These are phyloP conservation scores for Candida nemodendra DNA, from an alignment of 805 yeast genomes.

Conservation along the genomic window DNA sequence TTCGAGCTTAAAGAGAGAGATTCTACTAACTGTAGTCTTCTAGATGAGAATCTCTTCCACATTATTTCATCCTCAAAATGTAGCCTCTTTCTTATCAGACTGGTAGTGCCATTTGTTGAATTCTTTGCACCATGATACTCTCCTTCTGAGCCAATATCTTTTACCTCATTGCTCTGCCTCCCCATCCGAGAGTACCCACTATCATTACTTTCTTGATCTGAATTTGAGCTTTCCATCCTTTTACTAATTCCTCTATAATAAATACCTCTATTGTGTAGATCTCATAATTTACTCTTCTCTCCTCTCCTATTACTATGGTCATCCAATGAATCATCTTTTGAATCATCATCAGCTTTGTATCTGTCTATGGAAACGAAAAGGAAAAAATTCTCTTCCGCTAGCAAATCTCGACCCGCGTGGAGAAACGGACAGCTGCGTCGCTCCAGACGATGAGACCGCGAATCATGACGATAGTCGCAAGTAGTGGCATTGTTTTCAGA, in stretches of 20 bases:
- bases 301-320: too few species aligned
- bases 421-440: too few species aligned
- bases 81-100: slow-evolving; percentile 53
- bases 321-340: slow-evolving; percentile 12
- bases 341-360: slow-evolving; percentile 8
- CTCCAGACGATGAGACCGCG: too few species aligned
- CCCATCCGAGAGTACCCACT: slow-evolving; percentile 2
- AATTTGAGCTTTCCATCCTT: not conserved
- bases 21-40: slow-evolving; percentile 87
- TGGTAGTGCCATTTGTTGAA: slow-evolving; percentile 35
- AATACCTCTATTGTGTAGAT: too few species aligned
- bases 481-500: too few species aligned
- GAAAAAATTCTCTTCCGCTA: not conserved
- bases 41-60: slow-evolving; percentile 90
- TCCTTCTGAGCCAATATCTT: slow-evolving; percentile 1
- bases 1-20: slow-evolving; percentile 54
- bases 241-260: too few species aligned
- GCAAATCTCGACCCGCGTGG: too few species aligned
- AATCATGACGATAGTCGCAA: too few species aligned
- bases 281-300: too few species aligned
- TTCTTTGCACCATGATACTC: slow-evolving; percentile 9
- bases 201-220: slow-evolving; percentile 4
- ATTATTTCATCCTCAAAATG: slow-evolving; percentile 75
- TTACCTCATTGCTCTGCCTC: not conserved
- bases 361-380: slow-evolving; percentile 1